Base-by-base conservation (phyloP, 257 asterid species). In the Nicotiana undulata region DNA sequence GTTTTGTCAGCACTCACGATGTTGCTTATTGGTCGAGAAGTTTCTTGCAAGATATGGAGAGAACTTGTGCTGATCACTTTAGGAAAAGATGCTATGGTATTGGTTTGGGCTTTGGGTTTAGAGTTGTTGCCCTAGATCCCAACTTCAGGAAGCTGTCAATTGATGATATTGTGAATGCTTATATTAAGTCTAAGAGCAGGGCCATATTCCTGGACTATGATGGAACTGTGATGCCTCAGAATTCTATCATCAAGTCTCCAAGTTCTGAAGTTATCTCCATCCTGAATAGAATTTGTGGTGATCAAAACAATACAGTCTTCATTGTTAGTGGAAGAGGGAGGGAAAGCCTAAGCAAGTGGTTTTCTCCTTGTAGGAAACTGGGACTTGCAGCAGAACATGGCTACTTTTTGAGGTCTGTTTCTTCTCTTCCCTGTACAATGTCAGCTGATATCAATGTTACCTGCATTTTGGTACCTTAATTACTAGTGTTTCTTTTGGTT, bases 301-400 rank as follows among this genome's bases (percentile, higher is more conserved):
- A 87, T 85, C 85, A 78, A 60, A 88, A 86, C 63, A 93, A 89
- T 78, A 68, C 84, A 56, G 94, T 90, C 70, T 93, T 89, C 68
- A 91, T 93, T 85, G 97, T 93, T 51, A 93, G 97, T 78, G 97
- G 97, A 77, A 88, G 97, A 78, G 97, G 97, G 67, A 89, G 87
- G 88, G 90, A 85, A 37, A 91, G 93, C 88, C 87, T 93, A 83
- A 88, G 87, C 86, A 75, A 64, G 56, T 93, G 97, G 97, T 90
- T 93, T 87, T 81, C 82, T 83, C 93, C 97, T 44, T 93, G 97
- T 90, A 86, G 74, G 84, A 87, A 88, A 70, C 87, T 93, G 56
- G 97, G 97, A 32, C 92, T 93, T 83, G 97, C 97, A 61, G 97
- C 97, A 5, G 97, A 93, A 83, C 97, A 93, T 86, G 97, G 97